A percentile compares a stretch with the other conserved stretches of the same genome.
phyloP scores from a whole-genome alignment of 352 stramenopile genomes.

The Phytopythium ostracodes region DNA sequence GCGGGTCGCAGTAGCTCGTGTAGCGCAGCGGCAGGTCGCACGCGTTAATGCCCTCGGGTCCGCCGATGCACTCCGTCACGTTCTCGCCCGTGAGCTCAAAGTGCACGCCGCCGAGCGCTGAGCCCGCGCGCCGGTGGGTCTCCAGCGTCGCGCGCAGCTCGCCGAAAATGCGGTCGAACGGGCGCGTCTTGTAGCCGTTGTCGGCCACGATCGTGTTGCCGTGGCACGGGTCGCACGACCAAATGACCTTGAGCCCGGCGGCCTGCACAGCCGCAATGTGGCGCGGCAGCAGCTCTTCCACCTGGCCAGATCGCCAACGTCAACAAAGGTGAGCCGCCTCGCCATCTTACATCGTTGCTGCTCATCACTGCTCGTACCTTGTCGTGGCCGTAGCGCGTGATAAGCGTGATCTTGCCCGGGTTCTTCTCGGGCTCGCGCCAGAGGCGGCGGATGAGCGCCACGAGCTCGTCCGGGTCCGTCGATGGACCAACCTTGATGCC shows the following conservation, averaged over 20 bases:
- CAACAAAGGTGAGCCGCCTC: background rate
- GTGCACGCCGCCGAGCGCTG: slow-evolving; percentile 92
- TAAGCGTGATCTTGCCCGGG: slow-evolving; percentile 96
- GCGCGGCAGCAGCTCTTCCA: slow-evolving; percentile 90
- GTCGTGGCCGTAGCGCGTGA: slow-evolving; percentile 96
- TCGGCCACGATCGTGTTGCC: slow-evolving; percentile 98
- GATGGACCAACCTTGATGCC: slow-evolving; percentile 98
- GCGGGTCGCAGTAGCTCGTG: slow-evolving; percentile 97
- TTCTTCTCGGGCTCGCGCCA: slow-evolving; percentile 92
- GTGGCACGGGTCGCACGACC: slow-evolving; percentile 95
- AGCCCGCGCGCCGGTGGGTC: slow-evolving; percentile 95
- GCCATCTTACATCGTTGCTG: too few relatives aligned
- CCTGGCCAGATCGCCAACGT: background rate
- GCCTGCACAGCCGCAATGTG: slow-evolving; percentile 95
- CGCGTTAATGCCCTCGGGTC: slow-evolving; percentile 92
- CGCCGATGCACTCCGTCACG: slow-evolving; percentile 98
- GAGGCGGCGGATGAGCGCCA: slow-evolving; percentile 94
- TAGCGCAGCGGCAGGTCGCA: slow-evolving; percentile 92
- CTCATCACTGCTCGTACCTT: slow-evolving; percentile 69
- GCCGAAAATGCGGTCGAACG: slow-evolving; percentile 95
- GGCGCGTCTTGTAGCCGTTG: slow-evolving; percentile 95
- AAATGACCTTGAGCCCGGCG: slow-evolving; percentile 94
- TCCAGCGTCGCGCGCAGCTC: slow-evolving; percentile 98
- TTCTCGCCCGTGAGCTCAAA: slow-evolving; percentile 98
- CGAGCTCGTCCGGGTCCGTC: slow-evolving; percentile 93